Base-by-base conservation (phyloP, 371 early-diverging fungal species). In the Actinomortierella wolfii region DNA sequence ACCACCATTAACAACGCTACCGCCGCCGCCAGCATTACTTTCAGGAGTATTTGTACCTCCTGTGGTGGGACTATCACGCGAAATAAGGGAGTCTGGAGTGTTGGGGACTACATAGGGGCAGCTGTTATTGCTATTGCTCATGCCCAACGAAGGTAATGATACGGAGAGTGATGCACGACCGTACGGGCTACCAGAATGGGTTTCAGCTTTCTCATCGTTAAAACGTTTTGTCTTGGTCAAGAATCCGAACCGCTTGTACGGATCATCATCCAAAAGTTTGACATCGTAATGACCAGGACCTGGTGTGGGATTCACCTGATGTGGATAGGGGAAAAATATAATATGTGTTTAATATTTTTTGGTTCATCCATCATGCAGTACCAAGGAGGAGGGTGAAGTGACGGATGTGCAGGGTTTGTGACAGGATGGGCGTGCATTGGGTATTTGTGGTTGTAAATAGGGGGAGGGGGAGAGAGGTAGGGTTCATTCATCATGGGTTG, bases 211-310 rank as follows among this genome's bases (percentile, higher is more conserved):
- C 11, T 34, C 42, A 0, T 62, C 69, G 20, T 43, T 11, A 24
- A 71, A 71, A 3, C 73, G 66, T n/a, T 61, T 65, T 1, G 66
- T 65, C 21, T 71, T 71, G 43, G 59, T 59, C 28, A 71, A 39
- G 66, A 71, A 71, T 6, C 73, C 73, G 24, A 71, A 71, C 4
- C 66, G 62, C 41, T 71, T 71, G 47, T 70, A 64, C 1, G 66
- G 62, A 34, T 71, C 73, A 0, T 71, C 73, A 1, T 71, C 66
- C 24, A 20, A 18, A 24, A 20, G 23, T 25, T 62, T 71, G 48
- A 71, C 56, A 42, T 65, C 73, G 49, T 71, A 71, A 42, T 71
- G 73, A 56, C 65, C 65, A 2, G 73, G 73, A 44, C 73, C 73
- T 34, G 73, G 73, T 45, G 73, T 71, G 51, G 65, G 44, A 15